Conservation (phyloP, 1,139 yeast species). For the Yamadazyma dendronema region DNA sequence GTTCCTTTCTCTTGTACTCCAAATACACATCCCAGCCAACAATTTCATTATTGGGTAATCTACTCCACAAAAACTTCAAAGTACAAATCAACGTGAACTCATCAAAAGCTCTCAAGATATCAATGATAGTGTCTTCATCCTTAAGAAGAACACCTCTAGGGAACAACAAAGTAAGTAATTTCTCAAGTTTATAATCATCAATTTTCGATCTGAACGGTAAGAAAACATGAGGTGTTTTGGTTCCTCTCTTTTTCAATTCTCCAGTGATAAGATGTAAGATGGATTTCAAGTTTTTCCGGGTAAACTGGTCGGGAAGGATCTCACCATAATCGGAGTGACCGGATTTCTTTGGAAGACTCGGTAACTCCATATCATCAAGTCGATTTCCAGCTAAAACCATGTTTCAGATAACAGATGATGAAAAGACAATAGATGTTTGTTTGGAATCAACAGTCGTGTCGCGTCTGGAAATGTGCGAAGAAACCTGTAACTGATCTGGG, state of each 20-base stretch:
- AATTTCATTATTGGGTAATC: constrained; percentile 75
- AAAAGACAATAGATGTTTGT: constrained; percentile 1
- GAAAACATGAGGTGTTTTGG: constrained; percentile 61
- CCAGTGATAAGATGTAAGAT: constrained; percentile 66
- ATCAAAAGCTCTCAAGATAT: constrained; percentile 47
- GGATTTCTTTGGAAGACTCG: constrained; percentile 21
- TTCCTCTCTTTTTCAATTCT: constrained; percentile 56
- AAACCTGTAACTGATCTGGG: background rate
- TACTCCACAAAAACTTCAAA: constrained; percentile 81
- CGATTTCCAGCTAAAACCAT: constrained; percentile 13
- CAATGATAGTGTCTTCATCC: constrained; percentile 32
- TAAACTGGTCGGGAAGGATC: constrained; percentile 40
- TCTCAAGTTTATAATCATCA: constrained; percentile 53
- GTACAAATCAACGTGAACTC: constrained; percentile 70
- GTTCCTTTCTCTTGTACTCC: constrained; percentile 65
- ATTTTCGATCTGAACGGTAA: constrained; percentile 70
- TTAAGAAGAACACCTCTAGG: constrained; percentile 45
- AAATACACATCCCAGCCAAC: constrained; percentile 86
- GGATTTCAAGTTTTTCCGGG: constrained; percentile 61
- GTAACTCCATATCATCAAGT: constrained; percentile 24
- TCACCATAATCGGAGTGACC: constrained; percentile 12
- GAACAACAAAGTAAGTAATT: constrained; percentile 50
- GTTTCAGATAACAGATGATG: background rate
- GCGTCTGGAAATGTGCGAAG: background rate
- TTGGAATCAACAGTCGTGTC: constrained; percentile 3